Percentiles rank a stretch among this genome's conserved stretches.
These are phyloP conservation scores for Plasmodium knowlesi DNA, from an alignment of 169 alveolate genomes.

Conservation along the genomic window DNA sequence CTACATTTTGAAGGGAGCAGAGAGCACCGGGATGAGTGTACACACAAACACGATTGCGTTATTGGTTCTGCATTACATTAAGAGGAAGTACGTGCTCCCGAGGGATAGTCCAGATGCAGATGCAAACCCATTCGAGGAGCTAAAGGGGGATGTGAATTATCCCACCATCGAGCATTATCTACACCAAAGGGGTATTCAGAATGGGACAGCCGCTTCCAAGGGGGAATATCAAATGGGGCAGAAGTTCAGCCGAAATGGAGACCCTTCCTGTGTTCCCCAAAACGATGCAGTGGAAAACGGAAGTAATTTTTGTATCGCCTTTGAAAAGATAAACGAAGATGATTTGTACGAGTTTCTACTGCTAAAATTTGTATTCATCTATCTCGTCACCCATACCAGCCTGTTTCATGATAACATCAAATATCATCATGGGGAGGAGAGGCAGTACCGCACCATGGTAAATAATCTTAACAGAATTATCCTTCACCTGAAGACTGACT, in stretches of 20 bases:
- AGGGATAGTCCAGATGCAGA: background rate
- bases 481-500: constrained; percentile 28
- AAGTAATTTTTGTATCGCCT: background rate
- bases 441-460: background rate
- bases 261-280: background rate
- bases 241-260: background rate
- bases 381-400: constrained; percentile 38
- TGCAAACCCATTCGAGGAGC: background rate
- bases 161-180: constrained; percentile 14
- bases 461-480: constrained; percentile 53
- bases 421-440: constrained; percentile 5
- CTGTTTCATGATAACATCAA: constrained; percentile 29
- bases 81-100: constrained; percentile 11
- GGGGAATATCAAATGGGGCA: background rate
- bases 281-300: background rate
- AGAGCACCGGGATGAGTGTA: background rate
- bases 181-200: background rate
- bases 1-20: constrained; percentile 27
- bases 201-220: background rate
- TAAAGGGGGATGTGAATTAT: constrained; percentile 41
- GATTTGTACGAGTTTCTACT: constrained; percentile 47
- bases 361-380: constrained; percentile 34
- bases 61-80: constrained; percentile 16
- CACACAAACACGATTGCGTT: constrained; percentile 14
- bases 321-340: constrained; percentile 48